Base-by-base conservation (phyloP, 1,284 basidiomycete genomes). In the Cystobasidium sp. region DNA sequence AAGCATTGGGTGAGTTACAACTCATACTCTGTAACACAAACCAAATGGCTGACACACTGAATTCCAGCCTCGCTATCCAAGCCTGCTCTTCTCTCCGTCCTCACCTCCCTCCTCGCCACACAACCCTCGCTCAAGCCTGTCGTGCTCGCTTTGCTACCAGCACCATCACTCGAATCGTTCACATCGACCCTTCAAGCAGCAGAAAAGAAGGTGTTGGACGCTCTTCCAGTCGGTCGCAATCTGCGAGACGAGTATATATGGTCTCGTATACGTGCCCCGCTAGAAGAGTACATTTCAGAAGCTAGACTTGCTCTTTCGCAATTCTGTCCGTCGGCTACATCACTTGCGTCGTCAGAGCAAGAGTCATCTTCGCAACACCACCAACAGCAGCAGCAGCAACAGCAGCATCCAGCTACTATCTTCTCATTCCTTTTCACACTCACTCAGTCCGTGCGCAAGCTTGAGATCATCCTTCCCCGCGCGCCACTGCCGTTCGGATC, bases 221-320 rank as follows among this genome's bases (percentile, higher is more conserved):
- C 78, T 22, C 46, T 79, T 37, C 79, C 79, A 4, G 37, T 75
- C 6, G 55, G 63, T 16, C 64, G 64, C 14, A 62, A 64, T 53
- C 43, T 76, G n/a, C 76, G 79, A n/a, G 59, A 68, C 22, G 78
- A 78, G 12, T 79, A 80, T 74, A 55, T 80, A 53, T 78, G 73
- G 75, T 68, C 73, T 18, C 76, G 79, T 67, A 68, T 78, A 18
- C 75, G 79, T 16, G 58, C 74, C 1, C 71, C 78, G 6, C 64
- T 80, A 18, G 79, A 80, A 47, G 75, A 76, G 22, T 80, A 77
- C 68, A 69, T 78, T 22, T 47, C 76, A 22, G 77, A 78, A 53
- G 22, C 70, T 37, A 64, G 67, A 10, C 59, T 71, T 3, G 74
- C 69, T 58, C 75, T 80, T 41, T 65, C 75, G 14, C 47, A 65